phyloP scores from a whole-genome alignment of 2,329 filamentous ascomycete genomes.

The Calonectria hongkongensis region DNA sequence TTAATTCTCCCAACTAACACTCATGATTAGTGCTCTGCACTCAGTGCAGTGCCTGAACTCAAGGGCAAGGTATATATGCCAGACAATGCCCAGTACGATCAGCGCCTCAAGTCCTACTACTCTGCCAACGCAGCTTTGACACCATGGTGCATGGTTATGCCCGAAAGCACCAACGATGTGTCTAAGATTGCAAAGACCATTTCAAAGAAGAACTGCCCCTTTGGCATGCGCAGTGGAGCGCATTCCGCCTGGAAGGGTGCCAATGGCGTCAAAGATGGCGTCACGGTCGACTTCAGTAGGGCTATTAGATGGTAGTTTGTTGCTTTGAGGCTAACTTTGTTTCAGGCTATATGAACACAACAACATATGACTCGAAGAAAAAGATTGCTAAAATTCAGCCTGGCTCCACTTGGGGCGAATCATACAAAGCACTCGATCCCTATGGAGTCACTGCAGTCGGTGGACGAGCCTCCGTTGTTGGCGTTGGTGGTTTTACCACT shows the following conservation, averaged over 20 bases:
- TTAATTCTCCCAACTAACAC: background rate
- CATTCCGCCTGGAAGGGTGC: constrained; percentile 58
- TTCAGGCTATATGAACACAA: constrained; percentile 54
- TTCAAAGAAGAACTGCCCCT: constrained; percentile 50
- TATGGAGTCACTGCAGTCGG: constrained; percentile 64
- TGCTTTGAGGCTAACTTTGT: background rate
- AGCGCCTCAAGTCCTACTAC: constrained; percentile 54
- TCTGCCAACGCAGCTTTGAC: constrained; percentile 57
- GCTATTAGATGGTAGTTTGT: too few relatives aligned
- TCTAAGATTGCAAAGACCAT: constrained; percentile 49
- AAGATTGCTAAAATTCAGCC: constrained; percentile 58
- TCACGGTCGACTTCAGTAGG: constrained; percentile 56
- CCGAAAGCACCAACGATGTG: constrained; percentile 51
- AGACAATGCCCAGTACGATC: constrained; percentile 46
- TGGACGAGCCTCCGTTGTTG: constrained; percentile 62
- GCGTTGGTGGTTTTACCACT: constrained; percentile 56
- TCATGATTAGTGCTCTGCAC: constrained; percentile 47
- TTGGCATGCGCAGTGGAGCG: constrained; percentile 58
- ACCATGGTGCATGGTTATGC: constrained; percentile 57
- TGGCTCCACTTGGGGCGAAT: constrained; percentile 65
- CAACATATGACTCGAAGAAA: constrained; percentile 53
- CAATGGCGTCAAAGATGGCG: constrained; percentile 53
- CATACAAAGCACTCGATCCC: constrained; percentile 53
- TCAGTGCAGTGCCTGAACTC: constrained; percentile 46
- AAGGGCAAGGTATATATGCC: constrained; percentile 51